A percentile compares a stretch with the other conserved stretches of the same genome.
Conservation (phyloP, 129 eudicot genomes). For the Helichrysum umbraculigerum region DNA sequence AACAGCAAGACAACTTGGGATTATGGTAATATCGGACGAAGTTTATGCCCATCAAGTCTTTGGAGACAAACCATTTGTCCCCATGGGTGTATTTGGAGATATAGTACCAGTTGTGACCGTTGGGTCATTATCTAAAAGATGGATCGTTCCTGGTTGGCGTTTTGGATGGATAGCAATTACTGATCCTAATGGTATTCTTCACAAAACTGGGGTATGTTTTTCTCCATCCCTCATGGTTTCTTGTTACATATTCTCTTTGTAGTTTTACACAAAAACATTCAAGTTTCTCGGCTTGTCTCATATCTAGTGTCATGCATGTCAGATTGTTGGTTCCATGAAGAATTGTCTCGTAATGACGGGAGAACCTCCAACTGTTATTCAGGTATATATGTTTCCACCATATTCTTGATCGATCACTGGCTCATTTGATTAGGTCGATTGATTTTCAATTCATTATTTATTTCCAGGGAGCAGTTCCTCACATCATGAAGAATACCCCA, state of each 20-base stretch:
- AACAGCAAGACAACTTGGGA: slow-evolving; percentile 53
- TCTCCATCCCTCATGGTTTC: not conserved
- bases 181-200: slow-evolving; percentile 42
- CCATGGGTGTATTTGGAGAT: slow-evolving; percentile 53
- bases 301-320: not conserved
- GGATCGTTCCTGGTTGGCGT: slow-evolving; percentile 68
- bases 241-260: not conserved
- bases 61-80: slow-evolving; percentile 53
- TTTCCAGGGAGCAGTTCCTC: slow-evolving; percentile 47
- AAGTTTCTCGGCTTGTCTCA: not conserved
- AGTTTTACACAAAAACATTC: not conserved
- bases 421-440: not conserved
- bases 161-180: slow-evolving; percentile 54
- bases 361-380: slow-evolving; percentile 57
- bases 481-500: slow-evolving; percentile 44
- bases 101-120: slow-evolving; percentile 54
- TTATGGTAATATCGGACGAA: slow-evolving; percentile 56
- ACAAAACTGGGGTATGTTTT: slow-evolving; percentile 41
- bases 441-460: not conserved
- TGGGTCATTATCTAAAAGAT: slow-evolving; percentile 55
- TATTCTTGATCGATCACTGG: not conserved
- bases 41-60: slow-evolving; percentile 53
- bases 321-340: slow-evolving; percentile 40
- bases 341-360: slow-evolving; percentile 45
- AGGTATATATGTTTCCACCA: slow-evolving; percentile 28